Conservation (phyloP, 177 flowering plant species). For the Vitis hybrid region DNA sequence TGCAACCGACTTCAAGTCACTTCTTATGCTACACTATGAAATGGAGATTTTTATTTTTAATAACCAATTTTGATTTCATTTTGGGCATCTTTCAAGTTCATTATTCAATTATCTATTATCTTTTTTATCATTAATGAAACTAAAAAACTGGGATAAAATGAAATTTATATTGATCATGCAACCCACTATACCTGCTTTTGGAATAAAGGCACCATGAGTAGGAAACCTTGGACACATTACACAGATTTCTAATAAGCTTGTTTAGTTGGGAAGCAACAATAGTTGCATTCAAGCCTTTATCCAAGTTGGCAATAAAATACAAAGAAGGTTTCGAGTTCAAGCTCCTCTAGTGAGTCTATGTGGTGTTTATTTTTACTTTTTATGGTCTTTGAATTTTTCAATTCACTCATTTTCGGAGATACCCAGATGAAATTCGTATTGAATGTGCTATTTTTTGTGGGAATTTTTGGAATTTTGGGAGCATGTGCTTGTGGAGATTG, state of each 20-base stretch:
- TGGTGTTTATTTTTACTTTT: background rate
- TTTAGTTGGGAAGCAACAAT: slow-evolving; percentile 60
- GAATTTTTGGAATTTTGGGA: background rate
- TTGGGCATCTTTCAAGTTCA: background rate
- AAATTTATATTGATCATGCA: slow-evolving; percentile 28
- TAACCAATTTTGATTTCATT: background rate
- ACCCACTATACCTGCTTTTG: slow-evolving; percentile 75
- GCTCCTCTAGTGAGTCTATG: slow-evolving; percentile 69
- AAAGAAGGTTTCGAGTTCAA: slow-evolving; percentile 66
- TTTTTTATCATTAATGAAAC: background rate
- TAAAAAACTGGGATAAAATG: background rate
- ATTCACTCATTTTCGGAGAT: slow-evolving; percentile 5
- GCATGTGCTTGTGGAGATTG: background rate
- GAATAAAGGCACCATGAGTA: slow-evolving; percentile 58
- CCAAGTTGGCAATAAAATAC: slow-evolving; percentile 49
- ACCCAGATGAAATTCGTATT: slow-evolving; percentile 13
- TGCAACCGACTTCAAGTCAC: background rate
- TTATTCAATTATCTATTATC: background rate
- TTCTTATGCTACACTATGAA: background rate
- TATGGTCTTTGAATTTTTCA: background rate
- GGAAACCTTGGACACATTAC: slow-evolving; percentile 90
- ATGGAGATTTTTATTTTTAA: slow-evolving; percentile 14
- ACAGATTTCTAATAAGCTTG: slow-evolving; percentile 76
- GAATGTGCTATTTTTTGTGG: slow-evolving; percentile 6
- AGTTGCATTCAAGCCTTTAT: slow-evolving; percentile 54